Base-by-base conservation (phyloP, 1,284 basidiomycete species). In the Fomitopsis palustris region DNA sequence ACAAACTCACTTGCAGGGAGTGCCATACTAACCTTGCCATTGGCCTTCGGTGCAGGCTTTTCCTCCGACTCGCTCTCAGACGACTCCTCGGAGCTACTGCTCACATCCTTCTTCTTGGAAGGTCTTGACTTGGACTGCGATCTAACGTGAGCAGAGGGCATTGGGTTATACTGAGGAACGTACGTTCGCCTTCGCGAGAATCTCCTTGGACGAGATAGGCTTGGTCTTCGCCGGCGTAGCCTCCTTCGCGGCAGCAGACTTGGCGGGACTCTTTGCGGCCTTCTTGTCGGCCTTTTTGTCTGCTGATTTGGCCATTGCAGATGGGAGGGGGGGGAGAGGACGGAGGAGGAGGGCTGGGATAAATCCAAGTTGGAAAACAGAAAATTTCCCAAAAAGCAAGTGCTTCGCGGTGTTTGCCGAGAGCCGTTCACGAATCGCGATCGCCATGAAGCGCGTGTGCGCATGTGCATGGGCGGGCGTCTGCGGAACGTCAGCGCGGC, bases 221-320 rank as follows among this genome's bases (percentile, higher is more conserved):
- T 69, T 68, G 6, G 66, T 59, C 61, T 71, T 72, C 9, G 63
- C 63, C 14, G 64, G 59, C 17, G 61, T 54, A 12, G 56, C 62
- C 64, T 66, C 63, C 62, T 68, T 66, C 33, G 57, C 58, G 38
- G 64, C 59, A 8, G 64, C 59, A 54, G 66, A 56, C 62, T 72
- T 73, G 52, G 62, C 60, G 61, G 57, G 9, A 25, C 54, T 61
- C 59, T 77, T 78, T 47, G 72, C 71, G 41, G 67, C 71, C 68
- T 74, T 74, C 67, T 78, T 78, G 61, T 73, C 74, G 59, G 69
- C 62, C 67, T 75, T 78, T 68, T 75, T 75, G 51, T 70, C 68
- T 62, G 75, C 17, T 52, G 47, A 8, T 51, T 52, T 52, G 60
- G 61, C 57, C 54, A 60, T 39, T 61, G 57, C 54, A 39, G 59